Evolutionary conservation across 129 eudicot genomes (phyloP), one percentile per base, ranked within the genome.

Genomic region (Mikania micrantha): DNA sequence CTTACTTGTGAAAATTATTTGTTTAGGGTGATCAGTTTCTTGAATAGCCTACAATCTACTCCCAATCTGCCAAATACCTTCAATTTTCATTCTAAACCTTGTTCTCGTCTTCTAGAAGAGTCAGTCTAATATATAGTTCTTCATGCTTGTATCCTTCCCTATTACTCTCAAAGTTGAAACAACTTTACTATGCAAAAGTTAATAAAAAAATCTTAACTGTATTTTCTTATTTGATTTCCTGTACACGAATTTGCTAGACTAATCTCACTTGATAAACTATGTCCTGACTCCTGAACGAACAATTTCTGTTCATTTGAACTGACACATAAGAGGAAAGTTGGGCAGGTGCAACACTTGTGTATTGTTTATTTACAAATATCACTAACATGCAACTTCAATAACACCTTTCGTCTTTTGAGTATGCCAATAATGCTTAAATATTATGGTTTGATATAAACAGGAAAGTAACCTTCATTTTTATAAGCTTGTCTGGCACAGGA

Each of bases 401-500:
- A 36, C 41, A 36, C 9, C 41, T 36, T 36, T 12, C 11, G 12
- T 36, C 41, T 9, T 8, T 36, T 9, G 2, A 36, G 12, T n/a
- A 13, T 42, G 49, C 15, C 15, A 15, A 49, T 20, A 8, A 29
- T 36, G 13, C 28, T 66, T 44, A n/a, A 25, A 45, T 22, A 53
- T 24, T 5, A 36, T 31, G 27, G 4, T 17, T 66, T 52, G 31
- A 56, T 42, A 79, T 64, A 50, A 75, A 36, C 20, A 64, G 67
- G 65, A 48, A 60, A 75, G 39, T 65, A 70, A 93, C 98, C 99
- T 89, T 87, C 74, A 67, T 83, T 89, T 67, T 79, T 71, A 35
- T 82, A 89, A 79, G 96, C 97, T 76, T 89, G 97, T 78, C 99
- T 76, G 28, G 99, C 99, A 87, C 93, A 83, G 59, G 97, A 89